Percentiles rank a stretch among this genome's conserved stretches.
These are phyloP conservation scores for Coemansia sp. DNA, from an alignment of 371 early-diverging fungal species.

Conservation along the genomic window DNA sequence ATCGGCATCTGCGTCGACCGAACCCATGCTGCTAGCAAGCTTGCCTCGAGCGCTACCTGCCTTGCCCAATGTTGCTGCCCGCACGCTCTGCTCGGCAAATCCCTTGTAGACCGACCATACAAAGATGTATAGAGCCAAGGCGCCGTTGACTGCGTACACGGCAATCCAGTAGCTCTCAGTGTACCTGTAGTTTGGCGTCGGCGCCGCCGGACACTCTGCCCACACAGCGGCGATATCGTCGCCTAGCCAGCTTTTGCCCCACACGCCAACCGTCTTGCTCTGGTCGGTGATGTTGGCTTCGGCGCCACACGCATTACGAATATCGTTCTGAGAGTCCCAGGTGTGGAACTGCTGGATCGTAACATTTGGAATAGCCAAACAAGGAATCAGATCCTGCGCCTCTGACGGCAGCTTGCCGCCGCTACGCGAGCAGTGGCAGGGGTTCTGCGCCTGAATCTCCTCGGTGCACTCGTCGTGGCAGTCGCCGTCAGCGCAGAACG, in stretches of 20 bases:
- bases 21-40: conserved; percentile 9
- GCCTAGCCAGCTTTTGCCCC: conserved; percentile 32
- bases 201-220: conserved; percentile 55
- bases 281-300: conserved; percentile 42
- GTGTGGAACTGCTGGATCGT: conserved; percentile 58
- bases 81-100: conserved; percentile 34
- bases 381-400: conserved; percentile 16
- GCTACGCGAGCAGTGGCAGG: conserved; percentile 33
- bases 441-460: conserved; percentile 22
- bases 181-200: conserved; percentile 55
- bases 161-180: conserved; percentile 62
- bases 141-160: conserved; percentile 51
- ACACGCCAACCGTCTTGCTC: conserved; percentile 41
- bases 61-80: conserved; percentile 6
- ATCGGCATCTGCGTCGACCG: conserved; percentile 21
- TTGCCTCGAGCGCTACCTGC: conserved; percentile 13
- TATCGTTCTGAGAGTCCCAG: conserved; percentile 49
- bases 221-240: conserved; percentile 47
- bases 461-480: conserved; percentile 41
- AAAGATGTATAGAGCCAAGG: conserved; percentile 49
- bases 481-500: conserved; percentile 44
- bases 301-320: conserved; percentile 52
- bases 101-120: conserved; percentile 57
- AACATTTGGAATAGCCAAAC: conserved; percentile 26
- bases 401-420: conserved; percentile 24